Percentiles rank a stretch among this genome's conserved stretches.
phyloP scores from a whole-genome alignment of 306 rosid genomes.

The Betula pendula region DNA sequence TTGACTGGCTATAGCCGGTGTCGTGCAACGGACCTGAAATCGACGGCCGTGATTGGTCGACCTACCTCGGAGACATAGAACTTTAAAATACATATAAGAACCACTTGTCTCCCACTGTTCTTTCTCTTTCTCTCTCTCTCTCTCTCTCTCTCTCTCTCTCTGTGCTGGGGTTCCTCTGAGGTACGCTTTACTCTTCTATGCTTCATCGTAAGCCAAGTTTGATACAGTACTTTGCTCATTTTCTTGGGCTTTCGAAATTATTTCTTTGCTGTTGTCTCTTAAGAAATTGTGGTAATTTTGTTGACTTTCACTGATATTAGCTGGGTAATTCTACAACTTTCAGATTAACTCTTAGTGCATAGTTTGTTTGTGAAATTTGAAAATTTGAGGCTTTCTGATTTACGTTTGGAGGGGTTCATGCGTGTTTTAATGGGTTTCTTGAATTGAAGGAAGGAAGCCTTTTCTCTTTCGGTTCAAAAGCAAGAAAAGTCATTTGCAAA shows the following conservation, averaged over 20 bases:
- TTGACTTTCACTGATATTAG: not conserved
- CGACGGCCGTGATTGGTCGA: slow-evolving; percentile 36
- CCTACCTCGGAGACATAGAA: not conserved
- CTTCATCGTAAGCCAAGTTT: slow-evolving; percentile 4
- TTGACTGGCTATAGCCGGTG: slow-evolving; percentile 35
- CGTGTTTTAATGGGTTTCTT: slow-evolving; percentile 24
- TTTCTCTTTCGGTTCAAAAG: slow-evolving; percentile 8
- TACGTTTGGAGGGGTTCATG: slow-evolving; percentile 24
- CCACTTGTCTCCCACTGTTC: not conserved
- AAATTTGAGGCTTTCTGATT: slow-evolving; percentile 12
- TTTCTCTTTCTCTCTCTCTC: not conserved
- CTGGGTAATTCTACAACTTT: not conserved
- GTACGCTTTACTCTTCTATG: slow-evolving; percentile 14
- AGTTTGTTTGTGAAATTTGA: not conserved
- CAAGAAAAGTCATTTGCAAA: slow-evolving; percentile 8
- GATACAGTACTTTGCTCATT: not conserved
- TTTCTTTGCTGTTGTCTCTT: not conserved
- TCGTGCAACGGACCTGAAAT: not conserved
- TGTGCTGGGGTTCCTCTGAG: slow-evolving; percentile 21
- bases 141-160: not conserved
- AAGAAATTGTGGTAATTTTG: not conserved
- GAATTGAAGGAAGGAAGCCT: slow-evolving; percentile 31
- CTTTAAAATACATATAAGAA: not conserved
- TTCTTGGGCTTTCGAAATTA: not conserved
- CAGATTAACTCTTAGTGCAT: not conserved